These are phyloP conservation scores for Silene latifolia DNA, from an alignment of 148 eudicot species.

Conservation along the genomic window DNA sequence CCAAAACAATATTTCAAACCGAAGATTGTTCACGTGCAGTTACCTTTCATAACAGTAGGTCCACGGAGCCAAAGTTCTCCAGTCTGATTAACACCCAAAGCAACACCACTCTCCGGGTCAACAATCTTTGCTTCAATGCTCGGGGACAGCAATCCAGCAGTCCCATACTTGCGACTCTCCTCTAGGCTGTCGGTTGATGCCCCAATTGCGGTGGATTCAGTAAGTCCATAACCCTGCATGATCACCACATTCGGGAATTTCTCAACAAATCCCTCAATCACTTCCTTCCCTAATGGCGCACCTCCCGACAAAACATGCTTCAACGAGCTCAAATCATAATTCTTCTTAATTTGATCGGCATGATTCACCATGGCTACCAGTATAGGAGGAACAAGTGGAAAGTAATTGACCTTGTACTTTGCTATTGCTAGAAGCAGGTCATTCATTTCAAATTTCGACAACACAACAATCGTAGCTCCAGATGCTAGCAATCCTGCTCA, in stretches of 20 bases:
- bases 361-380: slow-evolving; percentile 72
- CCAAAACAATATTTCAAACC: background rate
- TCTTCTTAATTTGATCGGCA: slow-evolving; percentile 45
- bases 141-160: slow-evolving; percentile 83
- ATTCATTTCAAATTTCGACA: slow-evolving; percentile 76
- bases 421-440: slow-evolving; percentile 62
- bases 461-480: slow-evolving; percentile 71
- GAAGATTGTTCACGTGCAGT: background rate
- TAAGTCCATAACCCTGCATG: slow-evolving; percentile 85
- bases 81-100: slow-evolving; percentile 50
- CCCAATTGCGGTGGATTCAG: slow-evolving; percentile 80
- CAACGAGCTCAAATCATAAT: slow-evolving; percentile 52
- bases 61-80: slow-evolving; percentile 98
- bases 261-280: slow-evolving; percentile 72
- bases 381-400: slow-evolving; percentile 91
- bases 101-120: slow-evolving; percentile 64
- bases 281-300: slow-evolving; percentile 84
- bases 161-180: slow-evolving; percentile 83
- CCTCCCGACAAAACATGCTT: slow-evolving; percentile 62
- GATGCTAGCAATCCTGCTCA: slow-evolving; percentile 53
- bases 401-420: slow-evolving; percentile 53
- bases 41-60: slow-evolving; percentile 90
- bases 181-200: slow-evolving; percentile 73
- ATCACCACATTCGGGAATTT: slow-evolving; percentile 59
- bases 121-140: slow-evolving; percentile 82